phyloP scores from a whole-genome alignment of 208 protist species.

The Trypanosoma rangeli region DNA sequence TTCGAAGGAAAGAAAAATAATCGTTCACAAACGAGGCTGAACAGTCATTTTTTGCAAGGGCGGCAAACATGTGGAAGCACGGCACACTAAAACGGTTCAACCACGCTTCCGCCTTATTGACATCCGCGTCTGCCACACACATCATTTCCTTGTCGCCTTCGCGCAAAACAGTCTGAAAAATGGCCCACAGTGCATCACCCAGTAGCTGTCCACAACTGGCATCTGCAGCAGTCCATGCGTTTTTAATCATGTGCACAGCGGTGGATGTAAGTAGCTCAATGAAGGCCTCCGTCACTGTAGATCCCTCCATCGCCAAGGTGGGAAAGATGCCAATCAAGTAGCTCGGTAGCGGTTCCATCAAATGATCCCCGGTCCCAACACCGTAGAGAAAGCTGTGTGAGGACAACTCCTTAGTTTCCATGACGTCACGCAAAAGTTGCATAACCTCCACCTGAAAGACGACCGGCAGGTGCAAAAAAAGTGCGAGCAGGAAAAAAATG shows the following conservation, averaged over 20 bases:
- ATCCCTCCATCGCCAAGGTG: background rate
- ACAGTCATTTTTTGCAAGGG: background rate
- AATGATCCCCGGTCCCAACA: background rate
- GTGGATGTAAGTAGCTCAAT: conserved; percentile 15
- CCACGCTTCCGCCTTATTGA: background rate
- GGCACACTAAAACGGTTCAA: conserved; percentile 7
- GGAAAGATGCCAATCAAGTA: conserved; percentile 17
- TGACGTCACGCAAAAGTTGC: conserved; percentile 12
- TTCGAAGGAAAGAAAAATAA: conserved; percentile 26
- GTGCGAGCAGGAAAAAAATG: conserved; percentile 17
- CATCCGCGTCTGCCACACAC: background rate
- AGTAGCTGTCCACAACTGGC: conserved; percentile 11
- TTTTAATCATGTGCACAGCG: conserved; percentile 22
- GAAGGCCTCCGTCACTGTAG: conserved; percentile 1
- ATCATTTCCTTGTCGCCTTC: conserved; percentile 4
- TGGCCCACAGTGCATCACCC: background rate
- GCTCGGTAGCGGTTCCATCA: background rate
- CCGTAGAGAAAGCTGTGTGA: conserved; percentile 12
- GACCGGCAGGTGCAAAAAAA: conserved; percentile 18
- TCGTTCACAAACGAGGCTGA: conserved; percentile 9
- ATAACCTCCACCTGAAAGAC: conserved; percentile 17
- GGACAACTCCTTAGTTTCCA: conserved; percentile 12
- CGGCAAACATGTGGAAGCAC: conserved; percentile 16
- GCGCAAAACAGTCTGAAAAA: conserved; percentile 1
- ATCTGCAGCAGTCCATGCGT: conserved; percentile 9